Conservation (phyloP, 495 filamentous ascomycete species). For the Saxophila tyrrhenica region DNA sequence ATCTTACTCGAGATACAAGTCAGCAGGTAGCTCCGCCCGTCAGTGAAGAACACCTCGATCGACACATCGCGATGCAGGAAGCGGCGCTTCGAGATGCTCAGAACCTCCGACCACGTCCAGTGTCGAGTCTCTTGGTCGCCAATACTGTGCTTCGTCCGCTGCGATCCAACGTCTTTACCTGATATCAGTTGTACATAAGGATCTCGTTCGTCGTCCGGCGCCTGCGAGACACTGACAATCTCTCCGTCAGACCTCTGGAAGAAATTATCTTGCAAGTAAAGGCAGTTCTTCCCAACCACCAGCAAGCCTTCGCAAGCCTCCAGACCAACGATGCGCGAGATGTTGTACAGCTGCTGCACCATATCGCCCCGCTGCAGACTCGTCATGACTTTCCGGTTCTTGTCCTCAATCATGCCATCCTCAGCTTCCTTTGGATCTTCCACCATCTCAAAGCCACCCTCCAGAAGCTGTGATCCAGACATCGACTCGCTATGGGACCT, state of each 20-base stretch:
- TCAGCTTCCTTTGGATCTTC: constrained; percentile 75
- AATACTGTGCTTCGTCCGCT: constrained; percentile 32
- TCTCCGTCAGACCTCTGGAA: constrained; percentile 92
- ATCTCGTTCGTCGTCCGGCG: constrained; percentile 82
- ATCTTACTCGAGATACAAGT: constrained; percentile 61
- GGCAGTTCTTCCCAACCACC: constrained; percentile 80
- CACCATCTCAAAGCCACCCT: constrained; percentile 91
- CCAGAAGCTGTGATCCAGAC: constrained; percentile 27
- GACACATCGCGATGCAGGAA: constrained; percentile 94
- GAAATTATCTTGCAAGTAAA: constrained; percentile 90
- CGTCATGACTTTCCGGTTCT: constrained; percentile 93
- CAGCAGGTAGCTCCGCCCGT: constrained; percentile 87
- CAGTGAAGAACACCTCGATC: constrained; percentile 90
- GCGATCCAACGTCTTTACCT: constrained; percentile 55
- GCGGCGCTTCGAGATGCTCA: constrained; percentile 91
- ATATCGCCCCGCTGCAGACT: constrained; percentile 82
- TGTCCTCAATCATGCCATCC: constrained; percentile 78
- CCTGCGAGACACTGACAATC: constrained; percentile 91
- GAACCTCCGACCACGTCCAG: constrained; percentile 89
- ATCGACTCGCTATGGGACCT: constrained; percentile 23
- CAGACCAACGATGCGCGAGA: constrained; percentile 84
- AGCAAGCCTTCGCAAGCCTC: constrained; percentile 86
- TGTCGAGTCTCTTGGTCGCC: constrained; percentile 70
- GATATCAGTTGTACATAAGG: constrained; percentile 90
- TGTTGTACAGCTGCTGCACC: constrained; percentile 89